Percentiles rank a stretch among this genome's conserved stretches.
Evolutionary conservation across 345 rosid species (phyloP).

Genomic region (Pugionium cornutum): DNA sequence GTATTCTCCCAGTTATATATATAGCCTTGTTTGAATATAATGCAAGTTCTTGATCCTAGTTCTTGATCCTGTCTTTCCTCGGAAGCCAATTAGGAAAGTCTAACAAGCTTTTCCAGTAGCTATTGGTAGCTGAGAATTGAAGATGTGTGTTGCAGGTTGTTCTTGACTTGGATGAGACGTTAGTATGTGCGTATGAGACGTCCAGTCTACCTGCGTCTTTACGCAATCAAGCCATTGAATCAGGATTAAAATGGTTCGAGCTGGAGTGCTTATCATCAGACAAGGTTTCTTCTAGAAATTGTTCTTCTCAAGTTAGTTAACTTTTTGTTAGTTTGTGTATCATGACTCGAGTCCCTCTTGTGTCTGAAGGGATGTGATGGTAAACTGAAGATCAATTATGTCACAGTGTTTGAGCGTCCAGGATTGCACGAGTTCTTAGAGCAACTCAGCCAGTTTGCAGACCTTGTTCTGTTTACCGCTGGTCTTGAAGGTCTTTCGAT

Average conservation of each 20-base stretch:
- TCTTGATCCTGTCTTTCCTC: no score
- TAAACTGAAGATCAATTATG: constrained; percentile 68
- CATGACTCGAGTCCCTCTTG: constrained; percentile 41
- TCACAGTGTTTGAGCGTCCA: constrained; percentile 59
- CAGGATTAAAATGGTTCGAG: constrained; percentile 88
- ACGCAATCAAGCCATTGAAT: constrained; percentile 68
- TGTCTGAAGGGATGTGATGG: constrained; percentile 71
- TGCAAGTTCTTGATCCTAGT: no score
- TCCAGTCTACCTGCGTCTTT: constrained; percentile 69
- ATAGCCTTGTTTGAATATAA: background rate
- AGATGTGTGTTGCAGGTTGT: constrained; percentile 66
- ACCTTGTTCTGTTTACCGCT: constrained; percentile 89
- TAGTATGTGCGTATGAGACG: constrained; percentile 90
- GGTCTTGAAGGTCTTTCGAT: constrained; percentile 81
- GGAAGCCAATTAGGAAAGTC: background rate
- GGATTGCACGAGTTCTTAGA: constrained; percentile 82
- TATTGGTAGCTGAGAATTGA: constrained; percentile 21
- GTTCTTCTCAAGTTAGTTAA: background rate
- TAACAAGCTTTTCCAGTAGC: constrained; percentile 2
- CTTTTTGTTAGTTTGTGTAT: background rate
- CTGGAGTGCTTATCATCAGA: constrained; percentile 87
- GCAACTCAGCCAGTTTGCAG: constrained; percentile 70
- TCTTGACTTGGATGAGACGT: constrained; percentile 96
- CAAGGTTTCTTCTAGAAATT: constrained; percentile 55
- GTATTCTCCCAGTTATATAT: no score